These are phyloP conservation scores for Fusarium haematococcum DNA, from an alignment of 2,329 filamentous ascomycete genomes.

Conservation along the genomic window DNA sequence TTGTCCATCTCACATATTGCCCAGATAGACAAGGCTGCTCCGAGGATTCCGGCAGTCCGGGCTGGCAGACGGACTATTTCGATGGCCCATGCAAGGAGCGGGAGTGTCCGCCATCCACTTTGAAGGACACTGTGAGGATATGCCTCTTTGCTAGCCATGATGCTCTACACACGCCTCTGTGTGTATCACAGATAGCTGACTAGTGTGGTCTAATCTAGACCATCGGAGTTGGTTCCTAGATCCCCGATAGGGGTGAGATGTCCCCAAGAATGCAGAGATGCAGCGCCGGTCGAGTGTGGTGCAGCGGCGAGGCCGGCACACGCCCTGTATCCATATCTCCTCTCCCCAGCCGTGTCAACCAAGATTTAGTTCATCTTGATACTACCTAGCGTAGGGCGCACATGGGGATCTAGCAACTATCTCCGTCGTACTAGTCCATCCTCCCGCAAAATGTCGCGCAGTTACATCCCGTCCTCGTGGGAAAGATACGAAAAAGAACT, in stretches of 20 bases:
- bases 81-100: slow-evolving; percentile 33
- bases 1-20: background rate
- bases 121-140: background rate
- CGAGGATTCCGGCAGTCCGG: slow-evolving; percentile 7
- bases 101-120: slow-evolving; percentile 24
- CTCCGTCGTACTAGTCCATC: background rate
- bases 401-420: background rate
- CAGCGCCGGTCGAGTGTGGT: background rate
- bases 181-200: background rate
- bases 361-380: background rate
- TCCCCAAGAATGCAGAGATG: background rate
- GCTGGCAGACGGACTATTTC: background rate
- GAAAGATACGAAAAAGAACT: background rate
- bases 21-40: background rate
- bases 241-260: background rate
- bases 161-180: background rate
- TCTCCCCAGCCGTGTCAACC: background rate
- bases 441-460: background rate
- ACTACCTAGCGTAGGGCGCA: background rate
- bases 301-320: slow-evolving; percentile 6
- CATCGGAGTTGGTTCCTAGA: background rate
- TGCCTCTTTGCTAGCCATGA: background rate
- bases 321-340: background rate
- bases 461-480: background rate
- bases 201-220: background rate